Percentiles rank a stretch among this genome's conserved stretches.
Evolutionary conservation across 2,329 filamentous ascomycete genomes (phyloP).

Genomic region (Lachnellula arida): DNA sequence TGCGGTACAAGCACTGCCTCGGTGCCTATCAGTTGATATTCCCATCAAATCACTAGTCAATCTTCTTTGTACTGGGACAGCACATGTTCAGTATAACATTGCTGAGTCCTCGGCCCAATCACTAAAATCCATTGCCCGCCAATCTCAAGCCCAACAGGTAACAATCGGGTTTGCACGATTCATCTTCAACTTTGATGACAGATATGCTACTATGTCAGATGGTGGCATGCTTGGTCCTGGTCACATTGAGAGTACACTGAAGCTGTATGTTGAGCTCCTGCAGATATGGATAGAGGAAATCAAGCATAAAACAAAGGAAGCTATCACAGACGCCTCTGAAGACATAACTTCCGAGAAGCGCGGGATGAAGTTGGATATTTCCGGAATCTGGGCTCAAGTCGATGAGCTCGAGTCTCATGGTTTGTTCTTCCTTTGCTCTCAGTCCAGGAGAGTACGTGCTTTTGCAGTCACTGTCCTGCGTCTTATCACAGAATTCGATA

Average conservation of each 20-base stretch:
- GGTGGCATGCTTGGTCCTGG: slow-evolving; percentile 91
- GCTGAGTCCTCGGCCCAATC: slow-evolving; percentile 89
- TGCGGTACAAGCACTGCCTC: slow-evolving; percentile 87
- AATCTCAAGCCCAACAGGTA: slow-evolving; percentile 90
- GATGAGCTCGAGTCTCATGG: slow-evolving; percentile 97
- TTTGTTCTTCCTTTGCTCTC: slow-evolving; percentile 94
- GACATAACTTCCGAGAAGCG: slow-evolving; percentile 61
- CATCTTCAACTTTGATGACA: slow-evolving; percentile 97
- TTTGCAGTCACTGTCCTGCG: slow-evolving; percentile 91
- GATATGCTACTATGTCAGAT: slow-evolving; percentile 96
- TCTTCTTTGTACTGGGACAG: slow-evolving; percentile 90
- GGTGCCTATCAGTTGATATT: slow-evolving; percentile 87
- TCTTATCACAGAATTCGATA: slow-evolving; percentile 90
- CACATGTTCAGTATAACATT: slow-evolving; percentile 89
- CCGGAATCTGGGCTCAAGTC: slow-evolving; percentile 85
- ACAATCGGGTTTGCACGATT: slow-evolving; percentile 95
- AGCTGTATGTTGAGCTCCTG: slow-evolving; percentile 87
- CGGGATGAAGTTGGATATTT: slow-evolving; percentile 75
- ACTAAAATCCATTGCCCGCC: slow-evolving; percentile 88
- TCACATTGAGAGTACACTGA: slow-evolving; percentile 91
- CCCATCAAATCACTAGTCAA: slow-evolving; percentile 93
- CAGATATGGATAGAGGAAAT: slow-evolving; percentile 99
- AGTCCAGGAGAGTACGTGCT: slow-evolving; percentile 80
- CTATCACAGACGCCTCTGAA: slow-evolving; percentile 59
- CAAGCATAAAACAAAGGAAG: slow-evolving; percentile 75